A percentile compares a stretch with the other conserved stretches of the same genome.
Conservation (phyloP, 306 rosid genomes). For the Castanospermum australe region DNA sequence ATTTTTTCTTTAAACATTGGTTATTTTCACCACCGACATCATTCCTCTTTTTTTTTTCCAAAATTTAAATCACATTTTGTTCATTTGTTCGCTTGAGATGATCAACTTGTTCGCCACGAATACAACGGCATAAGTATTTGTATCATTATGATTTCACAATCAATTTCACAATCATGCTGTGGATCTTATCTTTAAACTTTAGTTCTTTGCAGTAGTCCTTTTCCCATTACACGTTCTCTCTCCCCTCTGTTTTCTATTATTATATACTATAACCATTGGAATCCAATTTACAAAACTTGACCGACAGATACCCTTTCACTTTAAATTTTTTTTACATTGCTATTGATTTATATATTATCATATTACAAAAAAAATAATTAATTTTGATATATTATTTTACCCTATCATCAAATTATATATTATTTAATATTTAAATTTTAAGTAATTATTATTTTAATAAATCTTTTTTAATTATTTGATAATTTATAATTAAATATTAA, state of each 20-base stretch:
- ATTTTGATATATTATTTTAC: too few relatives aligned
- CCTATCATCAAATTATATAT: too few relatives aligned
- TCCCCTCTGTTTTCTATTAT: neutral
- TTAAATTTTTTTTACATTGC: too few relatives aligned
- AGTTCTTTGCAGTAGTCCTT: neutral
- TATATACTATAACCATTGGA: neutral
- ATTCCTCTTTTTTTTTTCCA: neutral
- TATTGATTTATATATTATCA: too few relatives aligned
- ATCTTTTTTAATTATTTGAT: too few relatives aligned
- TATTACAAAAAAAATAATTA: too few relatives aligned
- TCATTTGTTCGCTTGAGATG: neutral
- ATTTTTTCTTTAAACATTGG: too few relatives aligned
- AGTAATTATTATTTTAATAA: too few relatives aligned
- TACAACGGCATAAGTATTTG: neutral
- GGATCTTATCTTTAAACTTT: neutral
- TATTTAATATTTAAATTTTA: too few relatives aligned
- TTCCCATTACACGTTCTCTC: too few relatives aligned
- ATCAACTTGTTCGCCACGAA: neutral
- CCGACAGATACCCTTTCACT: too few relatives aligned
- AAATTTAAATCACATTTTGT: neutral
- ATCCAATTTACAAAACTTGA: neutral
- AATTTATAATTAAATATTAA: too few relatives aligned
- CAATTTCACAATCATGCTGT: neutral
- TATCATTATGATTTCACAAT: neutral
- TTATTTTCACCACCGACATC: conserved; percentile 1